Conservation (phyloP, 352 stramenopile species). For the Saprolegnia parasitica region DNA sequence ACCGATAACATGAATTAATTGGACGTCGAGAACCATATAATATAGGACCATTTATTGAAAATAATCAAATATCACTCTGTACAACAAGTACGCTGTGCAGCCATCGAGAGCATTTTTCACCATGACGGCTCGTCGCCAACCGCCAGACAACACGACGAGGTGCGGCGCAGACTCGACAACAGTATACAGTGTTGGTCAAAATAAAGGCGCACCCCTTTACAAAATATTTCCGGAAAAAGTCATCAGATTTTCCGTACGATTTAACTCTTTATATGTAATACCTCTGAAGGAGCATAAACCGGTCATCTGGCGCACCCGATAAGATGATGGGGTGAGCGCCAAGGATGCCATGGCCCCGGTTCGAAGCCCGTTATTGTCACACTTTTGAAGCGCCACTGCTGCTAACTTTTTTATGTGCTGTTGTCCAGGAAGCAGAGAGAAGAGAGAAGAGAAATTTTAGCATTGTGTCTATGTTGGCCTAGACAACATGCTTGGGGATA, state of each 20-base stretch:
- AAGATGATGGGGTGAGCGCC: no score
- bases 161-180: no score
- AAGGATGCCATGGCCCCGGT: no score
- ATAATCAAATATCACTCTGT: no score
- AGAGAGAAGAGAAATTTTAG: not conserved
- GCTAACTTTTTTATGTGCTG: not conserved
- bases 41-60: not conserved
- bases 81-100: no score
- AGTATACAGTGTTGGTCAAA: slow-evolving; percentile 3
- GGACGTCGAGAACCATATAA: not conserved
- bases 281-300: no score
- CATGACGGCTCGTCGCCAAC: no score
- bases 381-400: no score
- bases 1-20: slow-evolving; percentile 31
- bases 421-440: not conserved
- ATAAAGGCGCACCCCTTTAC: not conserved
- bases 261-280: not conserved
- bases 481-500: not conserved
- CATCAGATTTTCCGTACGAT: not conserved
- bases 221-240: not conserved
- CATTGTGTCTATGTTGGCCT: not conserved
- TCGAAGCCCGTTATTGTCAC: no score
- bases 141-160: no score
- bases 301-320: no score
- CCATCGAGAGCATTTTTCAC: no score